Conservation (phyloP, 2,329 filamentous ascomycete genomes). For the Paecilomyces sp. region DNA sequence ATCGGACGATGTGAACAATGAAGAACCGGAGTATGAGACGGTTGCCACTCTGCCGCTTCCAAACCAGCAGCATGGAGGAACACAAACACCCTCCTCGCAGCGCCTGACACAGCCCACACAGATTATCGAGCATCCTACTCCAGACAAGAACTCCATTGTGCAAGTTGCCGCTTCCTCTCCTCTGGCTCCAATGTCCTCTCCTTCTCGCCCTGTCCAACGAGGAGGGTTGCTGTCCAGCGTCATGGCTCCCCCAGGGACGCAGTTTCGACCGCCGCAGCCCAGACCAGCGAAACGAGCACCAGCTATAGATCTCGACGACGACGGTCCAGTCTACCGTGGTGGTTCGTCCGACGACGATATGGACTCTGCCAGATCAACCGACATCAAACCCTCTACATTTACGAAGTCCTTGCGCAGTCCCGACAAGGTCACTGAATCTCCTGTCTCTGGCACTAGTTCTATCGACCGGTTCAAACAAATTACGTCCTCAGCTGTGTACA, state of each 20-base stretch:
- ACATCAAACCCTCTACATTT: conserved; percentile 57
- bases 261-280: conserved; percentile 51
- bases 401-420: conserved; percentile 35
- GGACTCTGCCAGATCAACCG: conserved; percentile 39
- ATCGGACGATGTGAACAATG: conserved; percentile 15
- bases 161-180: conserved; percentile 91
- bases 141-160: conserved; percentile 42
- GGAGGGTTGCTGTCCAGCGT: conserved; percentile 48
- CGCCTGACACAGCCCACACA: conserved; percentile 57
- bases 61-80: conserved; percentile 11
- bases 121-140: conserved; percentile 41
- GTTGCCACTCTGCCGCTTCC: conserved; percentile 42
- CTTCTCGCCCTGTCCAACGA: conserved; percentile 27
- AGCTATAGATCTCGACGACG: conserved; percentile 46
- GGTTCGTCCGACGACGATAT: conserved; percentile 57
- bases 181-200: conserved; percentile 44
- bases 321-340: conserved; percentile 52
- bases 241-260: conserved; percentile 71
- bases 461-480: conserved; percentile 37
- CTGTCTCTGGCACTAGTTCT: conserved; percentile 19
- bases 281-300: conserved; percentile 33
- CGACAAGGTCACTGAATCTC: conserved; percentile 36
- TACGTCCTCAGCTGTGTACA: conserved; percentile 35
- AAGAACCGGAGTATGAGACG: conserved; percentile 40
- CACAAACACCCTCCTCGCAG: conserved; percentile 38